phyloP scores from a whole-genome alignment of 2,329 filamentous ascomycete species.

The Tympanopsis confertula region DNA sequence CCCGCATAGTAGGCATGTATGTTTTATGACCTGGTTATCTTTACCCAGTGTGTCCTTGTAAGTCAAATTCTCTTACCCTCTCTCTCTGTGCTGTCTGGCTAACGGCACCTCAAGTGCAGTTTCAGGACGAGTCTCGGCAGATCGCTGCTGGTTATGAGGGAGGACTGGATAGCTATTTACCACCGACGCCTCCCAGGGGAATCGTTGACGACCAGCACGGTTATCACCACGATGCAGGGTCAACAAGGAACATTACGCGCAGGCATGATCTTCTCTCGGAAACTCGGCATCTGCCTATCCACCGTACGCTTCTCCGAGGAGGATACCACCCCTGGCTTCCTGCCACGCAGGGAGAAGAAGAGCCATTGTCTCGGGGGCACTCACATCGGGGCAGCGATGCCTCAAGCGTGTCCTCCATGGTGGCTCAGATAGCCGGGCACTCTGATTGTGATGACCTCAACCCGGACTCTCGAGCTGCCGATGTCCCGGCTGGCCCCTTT shows the following conservation, averaged over 20 bases:
- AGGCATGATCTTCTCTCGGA: slow-evolving; percentile 16
- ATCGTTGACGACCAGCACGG: slow-evolving; percentile 13
- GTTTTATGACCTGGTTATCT: too few relatives aligned
- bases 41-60: too few relatives aligned
- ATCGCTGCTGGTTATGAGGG: slow-evolving; percentile 58
- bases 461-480: slow-evolving; percentile 7
- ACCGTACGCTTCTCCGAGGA: too few relatives aligned
- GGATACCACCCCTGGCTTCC: too few relatives aligned
- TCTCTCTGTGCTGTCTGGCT: slow-evolving; percentile 1
- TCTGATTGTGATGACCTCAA: slow-evolving; percentile 15
- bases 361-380: slow-evolving; percentile 2
- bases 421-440: slow-evolving; percentile 19
- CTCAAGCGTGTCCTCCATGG: slow-evolving; percentile 24
- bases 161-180: slow-evolving; percentile 45
- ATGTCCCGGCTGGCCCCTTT: slow-evolving; percentile 21
- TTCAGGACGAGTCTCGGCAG: slow-evolving; percentile 54
- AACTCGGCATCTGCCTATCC: too few relatives aligned
- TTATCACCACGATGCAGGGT: slow-evolving; percentile 12
- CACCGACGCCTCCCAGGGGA: slow-evolving; percentile 29
- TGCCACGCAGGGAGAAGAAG: slow-evolving; percentile 6
- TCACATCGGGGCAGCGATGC: slow-evolving; percentile 20
- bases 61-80: too few relatives aligned
- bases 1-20: too few relatives aligned
- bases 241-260: slow-evolving; percentile 10
- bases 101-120: slow-evolving; percentile 38